These are phyloP conservation scores for Hypoxylon sp. DNA, from an alignment of 2,329 filamentous ascomycete genomes.

Conservation along the genomic window DNA sequence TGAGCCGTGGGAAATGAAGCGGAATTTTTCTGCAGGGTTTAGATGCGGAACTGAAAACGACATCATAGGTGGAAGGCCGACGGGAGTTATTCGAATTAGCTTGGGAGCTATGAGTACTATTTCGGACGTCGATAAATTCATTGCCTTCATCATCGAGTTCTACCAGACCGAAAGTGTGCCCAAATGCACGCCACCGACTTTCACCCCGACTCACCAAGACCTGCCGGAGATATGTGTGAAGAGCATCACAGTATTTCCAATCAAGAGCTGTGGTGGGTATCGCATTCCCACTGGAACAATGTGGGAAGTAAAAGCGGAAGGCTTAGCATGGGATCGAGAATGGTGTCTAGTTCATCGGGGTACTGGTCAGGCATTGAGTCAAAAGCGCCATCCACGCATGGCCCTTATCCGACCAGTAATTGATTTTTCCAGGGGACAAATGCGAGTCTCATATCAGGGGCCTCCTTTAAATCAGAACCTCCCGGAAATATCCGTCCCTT, in stretches of 20 bases:
- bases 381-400: slow-evolving; percentile 92
- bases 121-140: slow-evolving; percentile 78
- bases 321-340: slow-evolving; percentile 93
- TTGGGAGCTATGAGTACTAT: slow-evolving; percentile 90
- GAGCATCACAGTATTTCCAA: slow-evolving; percentile 82
- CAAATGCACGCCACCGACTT: slow-evolving; percentile 27
- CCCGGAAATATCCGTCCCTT: slow-evolving; percentile 66
- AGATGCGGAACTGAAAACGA: slow-evolving; percentile 88
- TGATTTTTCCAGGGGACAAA: slow-evolving; percentile 75
- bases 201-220: not conserved
- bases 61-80: slow-evolving; percentile 85
- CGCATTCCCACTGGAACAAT: slow-evolving; percentile 70
- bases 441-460: slow-evolving; percentile 71
- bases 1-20: slow-evolving; percentile 83
- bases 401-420: slow-evolving; percentile 81
- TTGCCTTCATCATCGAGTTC: slow-evolving; percentile 79
- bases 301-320: slow-evolving; percentile 87
- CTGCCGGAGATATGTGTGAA: slow-evolving; percentile 65
- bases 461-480: slow-evolving; percentile 45
- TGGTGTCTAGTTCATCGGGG: slow-evolving; percentile 94
- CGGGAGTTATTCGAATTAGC: slow-evolving; percentile 86
- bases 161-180: slow-evolving; percentile 56
- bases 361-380: slow-evolving; percentile 85
- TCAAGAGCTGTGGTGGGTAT: slow-evolving; percentile 93
- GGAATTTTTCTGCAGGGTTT: slow-evolving; percentile 87